Base-by-base conservation (phyloP, 495 filamentous ascomycete species). In the Halenospora varia region DNA sequence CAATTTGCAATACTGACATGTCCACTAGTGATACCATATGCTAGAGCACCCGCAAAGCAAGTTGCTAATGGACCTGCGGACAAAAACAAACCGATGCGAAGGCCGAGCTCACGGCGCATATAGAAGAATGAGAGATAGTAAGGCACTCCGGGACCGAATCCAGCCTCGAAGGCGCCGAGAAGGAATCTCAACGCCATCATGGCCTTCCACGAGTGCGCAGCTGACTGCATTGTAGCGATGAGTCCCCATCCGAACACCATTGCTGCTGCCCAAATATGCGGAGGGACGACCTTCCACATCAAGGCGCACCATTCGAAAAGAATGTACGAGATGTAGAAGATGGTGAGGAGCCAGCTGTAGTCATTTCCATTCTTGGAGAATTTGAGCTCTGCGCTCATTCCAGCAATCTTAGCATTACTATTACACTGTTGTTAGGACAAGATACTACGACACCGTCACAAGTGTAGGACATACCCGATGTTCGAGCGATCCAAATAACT, bases 41-140 rank as follows among this genome's bases (percentile, higher is more conserved):
- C 91, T 2, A 96, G 75, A 9, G 87, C 87, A 10, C 90, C 89
- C 0, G 89, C 88, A 64, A 95, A 95, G 10, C 85, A 87, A 42
- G 85, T 92, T 2, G 90, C 90, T 17, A 94, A 72, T 0, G 90
- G 89, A 0, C 88, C 89, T 2, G 88, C 87, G 0, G 86, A 84
- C 2, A 94, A 69, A 68, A 89, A 92, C 17, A 94, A 68, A 39
- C 90, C 90, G 53, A 81, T 83, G 3, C 91, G 81, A 22, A 92
- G 71, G 17, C 89, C 90, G 0, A 95, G 69, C 65, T 92, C 90
- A 47, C 83, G 77, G 4, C 90, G 79, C 23, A 85, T 79, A 62
- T 94, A 95, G 76, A 95, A 95, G 71, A 92, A 93, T 0, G 83
- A 88, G 0, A 96, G 75, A 0, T 92, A 71, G 56, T 86, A 92